Conservation (phyloP, 1,284 basidiomycete genomes). For the Sanghuangporus sanghuang region DNA sequence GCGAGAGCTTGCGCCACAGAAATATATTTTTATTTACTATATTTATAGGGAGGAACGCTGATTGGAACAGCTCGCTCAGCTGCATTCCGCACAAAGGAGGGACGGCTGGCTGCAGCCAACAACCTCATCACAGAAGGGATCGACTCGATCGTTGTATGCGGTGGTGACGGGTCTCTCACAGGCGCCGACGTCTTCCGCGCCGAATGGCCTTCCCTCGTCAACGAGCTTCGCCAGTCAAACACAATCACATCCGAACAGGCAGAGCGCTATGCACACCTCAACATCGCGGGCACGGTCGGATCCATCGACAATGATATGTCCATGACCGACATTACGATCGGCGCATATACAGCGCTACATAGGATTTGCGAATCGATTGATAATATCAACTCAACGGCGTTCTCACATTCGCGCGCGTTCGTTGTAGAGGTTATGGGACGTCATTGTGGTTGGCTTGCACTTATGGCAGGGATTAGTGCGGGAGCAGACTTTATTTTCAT, state of each 20-base stretch:
- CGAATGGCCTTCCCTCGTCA: constrained; percentile 88
- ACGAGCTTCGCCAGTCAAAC: constrained; percentile 62
- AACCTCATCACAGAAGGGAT: constrained; percentile 96
- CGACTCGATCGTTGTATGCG: constrained; percentile 94
- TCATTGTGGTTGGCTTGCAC: constrained; percentile 96
- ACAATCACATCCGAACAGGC: constrained; percentile 73
- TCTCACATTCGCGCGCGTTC: constrained; percentile 95
- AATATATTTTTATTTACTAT: not conserved
- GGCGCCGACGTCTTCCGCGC: constrained; percentile 91
- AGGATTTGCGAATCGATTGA: constrained; percentile 98
- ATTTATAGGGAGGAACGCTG: constrained; percentile 81
- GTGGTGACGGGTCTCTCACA: constrained; percentile 94
- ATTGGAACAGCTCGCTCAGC: constrained; percentile 93
- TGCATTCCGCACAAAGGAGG: constrained; percentile 84
- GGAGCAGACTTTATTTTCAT: constrained; percentile 98
- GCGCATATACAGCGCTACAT: constrained; percentile 91
- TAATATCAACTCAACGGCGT: constrained; percentile 95
- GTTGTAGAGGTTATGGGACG: constrained; percentile 99
- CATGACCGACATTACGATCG: constrained; percentile 95
- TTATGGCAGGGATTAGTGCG: constrained; percentile 87
- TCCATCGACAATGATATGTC: constrained; percentile 99
- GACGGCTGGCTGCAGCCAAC: constrained; percentile 79
- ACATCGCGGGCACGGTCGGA: constrained; percentile 95
- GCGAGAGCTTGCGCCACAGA: constrained; percentile 10
- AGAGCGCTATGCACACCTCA: constrained; percentile 73